Conservation (phyloP, 1,139 yeast species). For the Taphrina pruni region DNA sequence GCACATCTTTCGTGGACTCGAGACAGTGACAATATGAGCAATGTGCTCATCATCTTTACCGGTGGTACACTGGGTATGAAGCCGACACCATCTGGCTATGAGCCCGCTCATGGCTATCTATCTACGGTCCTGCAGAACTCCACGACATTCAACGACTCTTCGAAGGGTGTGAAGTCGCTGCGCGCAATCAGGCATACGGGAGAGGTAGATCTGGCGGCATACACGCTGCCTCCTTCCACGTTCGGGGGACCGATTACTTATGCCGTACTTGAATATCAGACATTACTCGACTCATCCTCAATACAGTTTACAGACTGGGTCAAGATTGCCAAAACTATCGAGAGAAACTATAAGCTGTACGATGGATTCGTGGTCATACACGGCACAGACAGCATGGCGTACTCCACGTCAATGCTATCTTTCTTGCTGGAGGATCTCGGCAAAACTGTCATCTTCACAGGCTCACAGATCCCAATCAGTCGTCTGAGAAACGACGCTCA, state of each 20-base stretch:
- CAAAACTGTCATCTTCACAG: constrained; percentile 39
- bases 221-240: constrained; percentile 16
- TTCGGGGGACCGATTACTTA: constrained; percentile 27
- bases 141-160: constrained; percentile 27
- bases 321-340: constrained; percentile 34
- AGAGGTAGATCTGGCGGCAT: constrained; percentile 20
- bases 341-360: constrained; percentile 33
- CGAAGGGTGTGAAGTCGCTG: neutral
- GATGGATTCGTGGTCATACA: constrained; percentile 40
- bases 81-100: constrained; percentile 30
- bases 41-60: constrained; percentile 33
- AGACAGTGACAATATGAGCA: constrained; percentile 6
- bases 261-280: constrained; percentile 37
- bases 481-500: constrained; percentile 37
- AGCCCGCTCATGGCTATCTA: constrained; percentile 32
- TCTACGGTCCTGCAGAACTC: constrained; percentile 9
- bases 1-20: no score
- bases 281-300: constrained; percentile 34
- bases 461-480: constrained; percentile 38
- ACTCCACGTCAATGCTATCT: constrained; percentile 37
- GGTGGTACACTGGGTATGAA: constrained; percentile 42
- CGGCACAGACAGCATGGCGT: constrained; percentile 41
- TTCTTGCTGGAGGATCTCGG: constrained; percentile 40
- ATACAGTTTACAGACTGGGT: constrained; percentile 38
- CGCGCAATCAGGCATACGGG: constrained; percentile 24